Conservation (phyloP, 345 rosid species). For the Corchorus olitorius region DNA sequence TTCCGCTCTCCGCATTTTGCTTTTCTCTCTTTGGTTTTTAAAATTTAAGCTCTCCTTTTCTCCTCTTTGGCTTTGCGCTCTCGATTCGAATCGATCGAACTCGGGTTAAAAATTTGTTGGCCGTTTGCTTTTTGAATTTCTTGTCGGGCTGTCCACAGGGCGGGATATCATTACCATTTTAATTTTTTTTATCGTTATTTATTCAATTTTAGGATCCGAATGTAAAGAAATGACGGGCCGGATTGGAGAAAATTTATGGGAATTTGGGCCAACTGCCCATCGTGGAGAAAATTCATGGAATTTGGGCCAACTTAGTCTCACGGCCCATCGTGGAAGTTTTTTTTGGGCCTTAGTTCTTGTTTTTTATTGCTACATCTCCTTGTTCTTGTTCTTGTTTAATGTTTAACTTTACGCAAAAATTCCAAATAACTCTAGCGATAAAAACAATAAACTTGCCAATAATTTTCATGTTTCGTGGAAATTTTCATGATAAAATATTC, state of each 20-base stretch:
- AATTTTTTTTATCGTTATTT: neutral
- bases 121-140: constrained; percentile 19
- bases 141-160: neutral
- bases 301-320: too few relatives aligned
- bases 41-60: neutral
- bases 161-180: neutral
- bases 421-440: too few relatives aligned
- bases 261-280: too few relatives aligned
- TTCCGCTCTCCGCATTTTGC: constrained; percentile 40
- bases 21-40: neutral
- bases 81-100: too few relatives aligned
- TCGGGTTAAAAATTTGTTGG: neutral
- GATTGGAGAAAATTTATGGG: neutral
- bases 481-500: too few relatives aligned
- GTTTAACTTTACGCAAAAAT: too few relatives aligned
- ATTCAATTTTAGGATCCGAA: neutral
- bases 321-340: too few relatives aligned
- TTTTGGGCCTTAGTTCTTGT: too few relatives aligned
- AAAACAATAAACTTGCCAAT: too few relatives aligned
- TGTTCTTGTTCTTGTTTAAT: too few relatives aligned
- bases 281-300: neutral
- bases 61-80: neutral
- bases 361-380: too few relatives aligned
- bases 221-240: neutral
- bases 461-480: too few relatives aligned